Evolutionary conservation across 164 flowering plant genomes (phyloP).

Genomic region (Chimonanthus praecox): DNA sequence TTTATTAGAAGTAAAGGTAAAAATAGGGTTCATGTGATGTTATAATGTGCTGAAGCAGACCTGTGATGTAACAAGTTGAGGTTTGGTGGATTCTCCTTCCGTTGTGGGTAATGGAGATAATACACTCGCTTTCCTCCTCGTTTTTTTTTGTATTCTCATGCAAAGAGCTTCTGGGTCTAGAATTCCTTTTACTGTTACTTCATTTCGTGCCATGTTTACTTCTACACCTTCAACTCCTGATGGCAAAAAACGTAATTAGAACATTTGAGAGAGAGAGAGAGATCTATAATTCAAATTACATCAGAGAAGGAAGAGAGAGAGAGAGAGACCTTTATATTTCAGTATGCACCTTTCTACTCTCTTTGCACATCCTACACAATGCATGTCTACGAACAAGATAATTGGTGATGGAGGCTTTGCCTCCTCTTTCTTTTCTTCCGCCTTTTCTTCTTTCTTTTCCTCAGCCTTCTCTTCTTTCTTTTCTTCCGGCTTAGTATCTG

Average conservation of each 20-base stretch:
- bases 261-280: neutral
- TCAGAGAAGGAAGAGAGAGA: slow-evolving; percentile 1
- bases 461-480: slow-evolving; percentile 26
- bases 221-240: slow-evolving; percentile 43
- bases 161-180: slow-evolving; percentile 88
- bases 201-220: slow-evolving; percentile 65
- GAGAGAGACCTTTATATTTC: slow-evolving; percentile 55
- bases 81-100: slow-evolving; percentile 58
- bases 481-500: slow-evolving; percentile 36
- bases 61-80: slow-evolving; percentile 72
- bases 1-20: neutral
- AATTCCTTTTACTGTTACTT: slow-evolving; percentile 76
- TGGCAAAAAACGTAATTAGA: neutral
- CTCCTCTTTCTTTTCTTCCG: slow-evolving; percentile 37
- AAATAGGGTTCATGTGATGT: neutral
- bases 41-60: slow-evolving; percentile 21
- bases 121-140: slow-evolving; percentile 71
- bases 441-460: slow-evolving; percentile 28
- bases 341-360: slow-evolving; percentile 68
- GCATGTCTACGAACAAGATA: slow-evolving; percentile 74
- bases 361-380: slow-evolving; percentile 92
- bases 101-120: slow-evolving; percentile 72
- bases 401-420: slow-evolving; percentile 57
- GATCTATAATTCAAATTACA: neutral
- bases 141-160: slow-evolving; percentile 59